A percentile compares a stretch with the other conserved stretches of the same genome.
These are phyloP conservation scores for Sonneratia caseolaris DNA, from an alignment of 345 rosid species.

Conservation along the genomic window DNA sequence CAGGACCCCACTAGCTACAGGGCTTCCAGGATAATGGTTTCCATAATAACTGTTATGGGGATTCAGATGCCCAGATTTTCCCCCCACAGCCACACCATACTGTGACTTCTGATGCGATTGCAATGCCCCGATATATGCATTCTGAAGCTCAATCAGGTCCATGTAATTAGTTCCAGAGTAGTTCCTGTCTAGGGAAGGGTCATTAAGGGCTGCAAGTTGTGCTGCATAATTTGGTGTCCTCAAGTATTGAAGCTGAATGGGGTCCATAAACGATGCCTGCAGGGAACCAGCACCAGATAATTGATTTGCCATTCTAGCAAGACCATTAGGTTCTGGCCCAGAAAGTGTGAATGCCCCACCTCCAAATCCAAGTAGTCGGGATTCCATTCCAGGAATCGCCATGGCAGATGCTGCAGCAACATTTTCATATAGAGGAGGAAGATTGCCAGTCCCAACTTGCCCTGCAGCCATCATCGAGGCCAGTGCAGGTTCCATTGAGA, in stretches of 20 bases:
- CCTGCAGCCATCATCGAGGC: constrained; percentile 42
- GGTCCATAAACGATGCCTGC: constrained; percentile 46
- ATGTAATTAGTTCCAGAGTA: constrained; percentile 3
- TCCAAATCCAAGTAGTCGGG: constrained; percentile 32
- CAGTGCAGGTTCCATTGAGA: constrained; percentile 21
- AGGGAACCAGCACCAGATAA: constrained; percentile 24
- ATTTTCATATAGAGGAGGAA: constrained; percentile 60
- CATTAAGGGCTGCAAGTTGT: constrained; percentile 41
- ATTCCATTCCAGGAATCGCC: constrained; percentile 53
- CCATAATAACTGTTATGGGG: constrained; percentile 35
- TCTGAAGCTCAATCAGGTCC: constrained; percentile 48
- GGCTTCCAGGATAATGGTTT: constrained; percentile 60
- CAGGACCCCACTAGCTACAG: constrained; percentile 41
- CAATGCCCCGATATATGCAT: constrained; percentile 45
- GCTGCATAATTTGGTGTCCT: constrained; percentile 46
- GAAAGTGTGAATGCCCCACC: constrained; percentile 8
- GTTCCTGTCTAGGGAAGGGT: constrained; percentile 38
- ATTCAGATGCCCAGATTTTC: constrained; percentile 40
- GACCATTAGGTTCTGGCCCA: constrained; percentile 13
- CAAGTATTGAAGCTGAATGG: constrained; percentile 49
- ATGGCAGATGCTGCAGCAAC: constrained; percentile 49
- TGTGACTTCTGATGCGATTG: constrained; percentile 48
- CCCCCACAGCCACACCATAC: constrained; percentile 22
- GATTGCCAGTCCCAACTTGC: constrained; percentile 51
- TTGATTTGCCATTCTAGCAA: constrained; percentile 21